Percentiles rank a stretch among this genome's conserved stretches.
Conservation (phyloP, 257 asterid genomes). For the Solanum phureja region DNA sequence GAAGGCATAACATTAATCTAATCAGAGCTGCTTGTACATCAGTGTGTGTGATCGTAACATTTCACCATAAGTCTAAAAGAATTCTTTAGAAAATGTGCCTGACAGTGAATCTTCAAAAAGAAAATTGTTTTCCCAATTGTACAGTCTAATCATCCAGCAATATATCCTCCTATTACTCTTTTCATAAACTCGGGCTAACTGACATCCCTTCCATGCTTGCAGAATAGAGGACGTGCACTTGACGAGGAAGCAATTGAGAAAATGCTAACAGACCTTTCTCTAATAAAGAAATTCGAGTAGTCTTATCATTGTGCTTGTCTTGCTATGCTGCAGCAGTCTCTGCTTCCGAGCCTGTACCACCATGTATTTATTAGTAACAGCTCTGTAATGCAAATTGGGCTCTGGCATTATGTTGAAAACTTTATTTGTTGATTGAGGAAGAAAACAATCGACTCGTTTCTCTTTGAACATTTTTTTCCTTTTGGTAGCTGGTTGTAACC, state of each 20-base stretch:
- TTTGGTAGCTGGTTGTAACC: neutral
- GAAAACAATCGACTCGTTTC: neutral
- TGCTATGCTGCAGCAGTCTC: neutral
- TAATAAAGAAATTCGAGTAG: conserved; percentile 12
- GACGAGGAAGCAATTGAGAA: conserved; percentile 16
- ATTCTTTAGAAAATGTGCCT: neutral
- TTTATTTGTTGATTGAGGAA: neutral
- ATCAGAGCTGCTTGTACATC: neutral
- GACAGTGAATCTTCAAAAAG: neutral
- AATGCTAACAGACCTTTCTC: conserved; percentile 8
- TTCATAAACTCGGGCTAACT: neutral
- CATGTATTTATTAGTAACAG: neutral
- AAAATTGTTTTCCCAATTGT: neutral
- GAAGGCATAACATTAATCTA: neutral
- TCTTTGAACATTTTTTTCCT: no score
- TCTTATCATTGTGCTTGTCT: neutral
- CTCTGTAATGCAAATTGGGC: neutral
- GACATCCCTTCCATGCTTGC: neutral
- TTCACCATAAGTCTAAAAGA: neutral
- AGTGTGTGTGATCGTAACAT: neutral
- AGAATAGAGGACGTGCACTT: conserved; percentile 9
- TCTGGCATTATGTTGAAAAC: neutral
- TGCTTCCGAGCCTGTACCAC: neutral
- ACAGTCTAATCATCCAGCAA: neutral
- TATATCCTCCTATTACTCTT: neutral